Percentiles rank a stretch among this genome's conserved stretches.
phyloP scores from a whole-genome alignment of 345 rosid genomes.

The Anastatica hierochuntica region DNA sequence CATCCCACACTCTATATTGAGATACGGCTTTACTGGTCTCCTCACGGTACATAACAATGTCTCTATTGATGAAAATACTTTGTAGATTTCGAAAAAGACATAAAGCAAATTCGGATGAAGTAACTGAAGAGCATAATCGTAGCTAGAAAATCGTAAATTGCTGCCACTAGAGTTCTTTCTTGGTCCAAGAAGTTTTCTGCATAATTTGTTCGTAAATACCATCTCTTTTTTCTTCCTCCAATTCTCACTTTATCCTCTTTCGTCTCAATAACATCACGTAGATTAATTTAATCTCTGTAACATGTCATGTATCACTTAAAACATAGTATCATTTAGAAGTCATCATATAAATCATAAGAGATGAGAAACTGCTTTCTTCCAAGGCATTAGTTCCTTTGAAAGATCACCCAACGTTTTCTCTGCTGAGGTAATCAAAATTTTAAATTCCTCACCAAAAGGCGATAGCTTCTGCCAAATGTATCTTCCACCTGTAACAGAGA shows the following conservation, averaged over 20 bases:
- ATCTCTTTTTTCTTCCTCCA: conserved; percentile 63
- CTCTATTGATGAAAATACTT: conserved; percentile 80
- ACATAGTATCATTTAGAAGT: too few relatives aligned
- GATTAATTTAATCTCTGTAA: too few relatives aligned
- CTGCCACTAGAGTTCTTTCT: conserved; percentile 38
- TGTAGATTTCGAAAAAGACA: conserved; percentile 79
- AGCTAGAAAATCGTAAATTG: conserved; percentile 54
- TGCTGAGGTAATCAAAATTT: too few relatives aligned
- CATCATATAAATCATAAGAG: too few relatives aligned
- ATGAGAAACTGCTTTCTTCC: too few relatives aligned
- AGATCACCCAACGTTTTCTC: too few relatives aligned
- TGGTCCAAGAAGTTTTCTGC: conserved; percentile 53
- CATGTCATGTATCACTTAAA: too few relatives aligned
- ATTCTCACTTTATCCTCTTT: conserved; percentile 37
- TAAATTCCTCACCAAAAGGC: too few relatives aligned
- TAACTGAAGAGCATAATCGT: conserved; percentile 54
- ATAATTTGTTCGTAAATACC: conserved; percentile 71
- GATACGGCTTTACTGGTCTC: conserved; percentile 70
- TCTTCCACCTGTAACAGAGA: too few relatives aligned
- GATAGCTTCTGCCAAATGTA: too few relatives aligned
- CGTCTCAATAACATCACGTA: conserved; percentile 65
- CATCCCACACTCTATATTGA: too few relatives aligned
- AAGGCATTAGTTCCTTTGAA: too few relatives aligned
- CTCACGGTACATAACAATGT: conserved; percentile 73
- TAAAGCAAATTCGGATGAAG: conserved; percentile 87